Conservation (phyloP, 208 protist species). For the Tritrichomonas foetus region DNA sequence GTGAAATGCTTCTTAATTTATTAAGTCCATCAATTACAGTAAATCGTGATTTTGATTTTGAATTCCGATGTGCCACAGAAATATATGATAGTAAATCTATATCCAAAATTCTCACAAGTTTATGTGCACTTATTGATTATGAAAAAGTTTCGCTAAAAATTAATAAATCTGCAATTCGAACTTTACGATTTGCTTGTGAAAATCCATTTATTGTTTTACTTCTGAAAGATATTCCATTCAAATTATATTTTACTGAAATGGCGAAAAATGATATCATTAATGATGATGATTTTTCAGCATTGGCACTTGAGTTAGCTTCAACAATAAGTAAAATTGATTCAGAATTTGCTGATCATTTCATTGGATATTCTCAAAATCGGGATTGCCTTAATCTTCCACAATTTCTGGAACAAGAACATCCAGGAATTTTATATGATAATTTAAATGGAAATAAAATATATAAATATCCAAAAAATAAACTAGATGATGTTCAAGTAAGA, state of each 20-base stretch:
- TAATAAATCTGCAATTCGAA: neutral
- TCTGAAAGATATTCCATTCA: neutral
- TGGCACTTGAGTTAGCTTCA: neutral
- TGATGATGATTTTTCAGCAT: neutral
- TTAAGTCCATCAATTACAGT: neutral
- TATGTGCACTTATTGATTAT: neutral
- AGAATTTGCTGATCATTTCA: no score
- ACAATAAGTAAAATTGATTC: no score
- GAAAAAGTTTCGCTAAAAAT: neutral
- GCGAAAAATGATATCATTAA: neutral
- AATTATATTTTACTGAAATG: neutral
- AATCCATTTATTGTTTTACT: neutral
- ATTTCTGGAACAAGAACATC: no score
- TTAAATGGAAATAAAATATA: no score
- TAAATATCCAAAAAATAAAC: no score
- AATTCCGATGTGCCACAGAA: neutral
- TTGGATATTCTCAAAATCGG: no score
- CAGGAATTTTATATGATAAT: no score
- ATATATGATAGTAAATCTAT: neutral
- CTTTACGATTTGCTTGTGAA: neutral
- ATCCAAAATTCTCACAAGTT: neutral
- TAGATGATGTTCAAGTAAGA: no score
- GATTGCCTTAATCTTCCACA: no score
- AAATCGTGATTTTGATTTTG: neutral
- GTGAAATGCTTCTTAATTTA: neutral